Conservation (phyloP, 768 basidiomycete genomes). For the Lentinus tigrinus region DNA sequence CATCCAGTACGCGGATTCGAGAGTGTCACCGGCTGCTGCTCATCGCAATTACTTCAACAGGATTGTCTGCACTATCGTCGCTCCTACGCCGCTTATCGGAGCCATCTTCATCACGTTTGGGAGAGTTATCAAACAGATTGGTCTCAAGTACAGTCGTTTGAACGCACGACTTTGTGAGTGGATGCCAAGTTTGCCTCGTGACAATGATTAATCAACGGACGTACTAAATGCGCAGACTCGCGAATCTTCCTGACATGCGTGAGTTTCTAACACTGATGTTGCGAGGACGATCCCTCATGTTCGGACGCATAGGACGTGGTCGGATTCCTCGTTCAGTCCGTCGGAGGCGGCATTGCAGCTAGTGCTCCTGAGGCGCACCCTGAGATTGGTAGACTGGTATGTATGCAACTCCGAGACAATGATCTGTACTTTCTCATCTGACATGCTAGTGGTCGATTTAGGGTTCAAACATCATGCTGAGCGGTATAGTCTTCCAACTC, state of each 20-base stretch:
- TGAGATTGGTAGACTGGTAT: conserved; percentile 11
- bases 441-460: neutral
- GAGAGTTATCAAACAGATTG: conserved; percentile 41
- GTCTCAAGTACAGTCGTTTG: conserved; percentile 45
- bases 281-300: neutral
- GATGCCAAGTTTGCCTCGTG: conserved; percentile 1
- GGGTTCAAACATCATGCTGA: conserved; percentile 30
- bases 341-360: conserved; percentile 60
- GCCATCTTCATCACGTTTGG: conserved; percentile 62
- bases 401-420: neutral
- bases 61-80: conserved; percentile 50
- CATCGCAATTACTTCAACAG: too few species aligned
- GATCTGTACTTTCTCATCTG: too few species aligned
- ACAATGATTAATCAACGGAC: neutral
- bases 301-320: conserved; percentile 43
- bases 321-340: conserved; percentile 58
- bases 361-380: conserved; percentile 4
- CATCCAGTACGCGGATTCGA: neutral
- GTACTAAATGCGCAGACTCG: conserved; percentile 32
- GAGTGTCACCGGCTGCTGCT: too few species aligned
- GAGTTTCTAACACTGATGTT: neutral
- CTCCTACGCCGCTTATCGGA: conserved; percentile 55
- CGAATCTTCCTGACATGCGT: conserved; percentile 41
- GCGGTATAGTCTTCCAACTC: conserved; percentile 51
- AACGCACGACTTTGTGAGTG: conserved; percentile 40